These are phyloP conservation scores for Camellia granthamiana DNA, from an alignment of 148 eudicot genomes.

Conservation along the genomic window DNA sequence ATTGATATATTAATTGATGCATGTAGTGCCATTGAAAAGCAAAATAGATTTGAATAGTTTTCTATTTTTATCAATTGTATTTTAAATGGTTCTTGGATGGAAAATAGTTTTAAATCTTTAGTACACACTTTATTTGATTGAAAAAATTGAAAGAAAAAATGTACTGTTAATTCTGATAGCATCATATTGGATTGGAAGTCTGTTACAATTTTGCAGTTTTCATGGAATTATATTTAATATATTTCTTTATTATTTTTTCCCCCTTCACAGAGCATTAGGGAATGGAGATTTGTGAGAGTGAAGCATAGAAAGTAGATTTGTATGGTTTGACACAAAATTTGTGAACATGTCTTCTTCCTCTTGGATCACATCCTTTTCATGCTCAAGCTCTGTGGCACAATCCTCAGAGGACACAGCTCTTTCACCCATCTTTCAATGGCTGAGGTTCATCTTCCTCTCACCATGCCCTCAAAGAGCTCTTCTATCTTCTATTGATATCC, in stretches of 20 bases:
- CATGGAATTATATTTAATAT: neutral
- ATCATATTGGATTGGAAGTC: neutral
- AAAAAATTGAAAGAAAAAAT: too few relatives aligned
- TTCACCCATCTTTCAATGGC: conserved; percentile 52
- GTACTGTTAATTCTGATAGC: too few relatives aligned
- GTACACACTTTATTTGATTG: too few relatives aligned
- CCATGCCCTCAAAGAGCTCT: conserved; percentile 85
- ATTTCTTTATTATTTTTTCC: neutral
- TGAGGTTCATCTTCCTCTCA: conserved; percentile 64
- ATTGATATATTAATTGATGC: too few relatives aligned
- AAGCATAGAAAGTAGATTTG: conserved; percentile 11
- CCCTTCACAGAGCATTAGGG: neutral
- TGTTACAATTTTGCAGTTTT: neutral
- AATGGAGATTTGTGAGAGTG: conserved; percentile 2
- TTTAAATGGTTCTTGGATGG: neutral
- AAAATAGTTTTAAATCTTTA: too few relatives aligned
- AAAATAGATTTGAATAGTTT: too few relatives aligned
- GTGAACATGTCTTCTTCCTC: conserved; percentile 45
- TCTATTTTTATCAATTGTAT: neutral
- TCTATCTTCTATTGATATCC: conserved; percentile 46
- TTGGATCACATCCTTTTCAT: conserved; percentile 69
- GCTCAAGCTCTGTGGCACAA: conserved; percentile 44
- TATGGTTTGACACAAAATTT: neutral
- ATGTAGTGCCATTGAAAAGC: too few relatives aligned
- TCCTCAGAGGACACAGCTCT: conserved; percentile 22